Evolutionary conservation across 2,329 filamentous ascomycete genomes (phyloP).

Genomic region (Hypoxylon sp.): DNA sequence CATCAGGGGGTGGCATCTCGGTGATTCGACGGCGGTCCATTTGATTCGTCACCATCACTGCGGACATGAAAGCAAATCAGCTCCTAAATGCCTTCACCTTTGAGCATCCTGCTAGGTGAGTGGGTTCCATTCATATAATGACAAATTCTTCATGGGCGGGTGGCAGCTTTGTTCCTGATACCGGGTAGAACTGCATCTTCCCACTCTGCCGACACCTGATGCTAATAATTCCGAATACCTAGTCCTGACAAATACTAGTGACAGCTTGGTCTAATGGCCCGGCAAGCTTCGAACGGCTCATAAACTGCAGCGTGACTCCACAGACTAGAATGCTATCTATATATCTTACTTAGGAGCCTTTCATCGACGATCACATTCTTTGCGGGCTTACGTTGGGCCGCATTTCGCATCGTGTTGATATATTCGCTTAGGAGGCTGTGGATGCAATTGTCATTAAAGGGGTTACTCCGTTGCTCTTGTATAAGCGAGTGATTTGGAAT

Average conservation of each 20-base stretch:
- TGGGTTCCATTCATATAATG: conserved; percentile 3
- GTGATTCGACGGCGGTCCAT: too few species aligned
- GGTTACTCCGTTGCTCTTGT: conserved; percentile 13
- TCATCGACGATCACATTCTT: conserved; percentile 27
- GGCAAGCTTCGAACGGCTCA: conserved; percentile 22
- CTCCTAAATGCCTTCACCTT: not conserved
- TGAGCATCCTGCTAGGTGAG: conserved; percentile 3
- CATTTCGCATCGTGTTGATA: conserved; percentile 9
- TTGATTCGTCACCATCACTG: conserved; percentile 1
- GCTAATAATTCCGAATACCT: conserved; percentile 6
- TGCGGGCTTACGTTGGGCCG: conserved; percentile 25
- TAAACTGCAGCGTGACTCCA: conserved; percentile 7
- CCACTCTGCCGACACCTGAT: conserved; percentile 8
- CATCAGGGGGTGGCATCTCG: conserved; percentile 2
- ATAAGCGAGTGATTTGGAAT: conserved; percentile 38
- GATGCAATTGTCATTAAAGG: conserved; percentile 29
- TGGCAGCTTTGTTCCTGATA: conserved; percentile 8
- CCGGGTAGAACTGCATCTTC: not conserved
- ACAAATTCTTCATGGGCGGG: conserved; percentile 13
- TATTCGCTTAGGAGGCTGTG: conserved; percentile 20
- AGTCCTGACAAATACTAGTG: conserved; percentile 10
- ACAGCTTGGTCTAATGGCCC: not conserved
- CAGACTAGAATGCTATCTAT: conserved; percentile 29
- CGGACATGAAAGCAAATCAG: not conserved
- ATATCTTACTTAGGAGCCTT: conserved; percentile 31